Evolutionary conservation across 495 filamentous ascomycete species (phyloP), one percentile per base, ranked within the genome.

Genomic region (Hypoxylon crocopeplum): DNA sequence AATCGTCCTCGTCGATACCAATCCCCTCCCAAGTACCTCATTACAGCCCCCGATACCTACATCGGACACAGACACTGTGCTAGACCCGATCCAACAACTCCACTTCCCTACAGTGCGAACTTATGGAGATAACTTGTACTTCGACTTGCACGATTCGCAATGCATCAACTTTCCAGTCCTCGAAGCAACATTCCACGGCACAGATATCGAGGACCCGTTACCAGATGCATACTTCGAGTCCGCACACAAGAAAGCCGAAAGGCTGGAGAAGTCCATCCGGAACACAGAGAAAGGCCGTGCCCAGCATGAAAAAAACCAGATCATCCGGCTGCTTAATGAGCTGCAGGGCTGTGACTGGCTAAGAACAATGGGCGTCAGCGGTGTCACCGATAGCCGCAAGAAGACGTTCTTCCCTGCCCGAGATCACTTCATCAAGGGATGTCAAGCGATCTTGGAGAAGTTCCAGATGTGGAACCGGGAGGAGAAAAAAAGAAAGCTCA

Each of bases 331-430:
- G 30, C 82, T 97, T 30, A 91, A 94, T 39, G 91, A 91, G 32
- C 81, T 99, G 3, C 86, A 89, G 67, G 86, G 93, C n/a, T 88
- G 85, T 30, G 94, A 97, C 68, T 99, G 94, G 94, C 77, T 97
- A 50, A 88, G 90, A 48, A 81, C 90, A 1, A 93, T 99, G 87
- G 94, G 94, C n/a, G 86, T 98, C 37, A 90, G 84, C 42, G 89
- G 89, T 8, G 84, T 92, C 17, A 91, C 92, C 7, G 93, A 95
- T 59, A 81, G 81, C 40, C 88, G 89, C 50, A 90, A 87, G 75
- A 94, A 89, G 64, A 84, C 85, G 36, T 96, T 89, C 71, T 92
- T 97, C 68, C 87, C 88, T 29, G 93, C 95, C 51, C 84, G 93
- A 22, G 80, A 86, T 42, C 85, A 91, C 64, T 93, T 97, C 66